phyloP scores from a whole-genome alignment of 768 basidiomycete genomes.

The Boletellus emodensis region DNA sequence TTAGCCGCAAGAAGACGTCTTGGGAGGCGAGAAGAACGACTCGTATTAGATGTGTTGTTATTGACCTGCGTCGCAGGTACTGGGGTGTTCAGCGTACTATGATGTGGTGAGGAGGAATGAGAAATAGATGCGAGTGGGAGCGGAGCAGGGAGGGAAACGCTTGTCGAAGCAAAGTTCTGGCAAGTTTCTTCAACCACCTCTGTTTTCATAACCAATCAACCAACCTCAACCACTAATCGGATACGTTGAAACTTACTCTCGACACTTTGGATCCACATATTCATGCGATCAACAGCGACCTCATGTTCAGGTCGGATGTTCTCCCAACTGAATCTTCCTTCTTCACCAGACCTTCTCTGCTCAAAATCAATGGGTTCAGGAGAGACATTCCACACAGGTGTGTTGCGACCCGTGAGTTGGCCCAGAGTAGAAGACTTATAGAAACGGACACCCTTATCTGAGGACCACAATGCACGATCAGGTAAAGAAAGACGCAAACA shows the following conservation, averaged over 20 bases:
- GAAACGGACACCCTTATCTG: constrained; percentile 65
- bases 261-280: constrained; percentile 77
- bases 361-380: constrained; percentile 32
- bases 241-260: constrained; percentile 56
- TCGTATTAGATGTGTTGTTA: constrained; percentile 6
- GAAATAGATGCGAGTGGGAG: constrained; percentile 60
- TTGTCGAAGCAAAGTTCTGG: constrained; percentile 62
- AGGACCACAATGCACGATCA: neutral
- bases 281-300: constrained; percentile 58
- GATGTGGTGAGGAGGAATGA: constrained; percentile 42
- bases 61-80: constrained; percentile 18
- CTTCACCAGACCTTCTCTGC: constrained; percentile 30
- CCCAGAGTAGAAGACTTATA: constrained; percentile 61
- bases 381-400: constrained; percentile 28
- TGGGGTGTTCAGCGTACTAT: constrained; percentile 29
- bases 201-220: constrained; percentile 29
- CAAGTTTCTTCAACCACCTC: constrained; percentile 81
- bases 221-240: neutral
- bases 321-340: constrained; percentile 34
- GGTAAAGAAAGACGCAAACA: neutral
- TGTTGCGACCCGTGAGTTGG: constrained; percentile 33
- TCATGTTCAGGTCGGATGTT: constrained; percentile 31
- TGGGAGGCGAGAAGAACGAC: constrained; percentile 46
- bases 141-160: constrained; percentile 49
- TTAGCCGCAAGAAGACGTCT: constrained; percentile 61